Conservation (phyloP, 345 rosid genomes). For the Heritiera fomes region DNA sequence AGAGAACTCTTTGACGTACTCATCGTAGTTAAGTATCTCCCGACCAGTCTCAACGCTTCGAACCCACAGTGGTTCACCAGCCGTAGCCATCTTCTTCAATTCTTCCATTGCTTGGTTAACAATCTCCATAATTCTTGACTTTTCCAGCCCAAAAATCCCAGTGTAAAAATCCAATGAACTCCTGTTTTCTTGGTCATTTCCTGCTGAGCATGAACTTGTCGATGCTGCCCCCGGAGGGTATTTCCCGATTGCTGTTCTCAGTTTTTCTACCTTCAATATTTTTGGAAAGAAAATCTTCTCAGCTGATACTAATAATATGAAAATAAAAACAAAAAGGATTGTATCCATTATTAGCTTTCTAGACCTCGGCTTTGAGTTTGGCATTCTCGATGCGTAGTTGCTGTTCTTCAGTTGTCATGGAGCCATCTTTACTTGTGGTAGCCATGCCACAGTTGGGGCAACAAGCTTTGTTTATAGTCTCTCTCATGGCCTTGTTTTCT, state of each 20-base stretch:
- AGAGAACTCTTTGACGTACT: constrained; percentile 73
- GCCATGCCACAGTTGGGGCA: constrained; percentile 85
- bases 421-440: constrained; percentile 47
- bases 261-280: constrained; percentile 59
- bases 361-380: constrained; percentile 83
- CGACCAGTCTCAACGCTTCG: constrained; percentile 90
- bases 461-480: constrained; percentile 64
- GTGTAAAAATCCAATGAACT: constrained; percentile 77
- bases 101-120: constrained; percentile 82
- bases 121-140: constrained; percentile 66
- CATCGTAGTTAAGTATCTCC: constrained; percentile 93
- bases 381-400: constrained; percentile 81
- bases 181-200: constrained; percentile 61
- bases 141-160: constrained; percentile 78
- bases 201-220: constrained; percentile 58
- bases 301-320: neutral
- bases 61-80: constrained; percentile 79
- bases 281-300: neutral
- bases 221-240: constrained; percentile 49
- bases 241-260: constrained; percentile 64
- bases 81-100: constrained; percentile 77
- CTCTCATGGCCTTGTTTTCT: constrained; percentile 86
- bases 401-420: constrained; percentile 58
- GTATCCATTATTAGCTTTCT: neutral
- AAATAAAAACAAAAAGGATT: neutral